phyloP scores from a whole-genome alignment of 1,284 basidiomycete species.

The Vanrija sp. region DNA sequence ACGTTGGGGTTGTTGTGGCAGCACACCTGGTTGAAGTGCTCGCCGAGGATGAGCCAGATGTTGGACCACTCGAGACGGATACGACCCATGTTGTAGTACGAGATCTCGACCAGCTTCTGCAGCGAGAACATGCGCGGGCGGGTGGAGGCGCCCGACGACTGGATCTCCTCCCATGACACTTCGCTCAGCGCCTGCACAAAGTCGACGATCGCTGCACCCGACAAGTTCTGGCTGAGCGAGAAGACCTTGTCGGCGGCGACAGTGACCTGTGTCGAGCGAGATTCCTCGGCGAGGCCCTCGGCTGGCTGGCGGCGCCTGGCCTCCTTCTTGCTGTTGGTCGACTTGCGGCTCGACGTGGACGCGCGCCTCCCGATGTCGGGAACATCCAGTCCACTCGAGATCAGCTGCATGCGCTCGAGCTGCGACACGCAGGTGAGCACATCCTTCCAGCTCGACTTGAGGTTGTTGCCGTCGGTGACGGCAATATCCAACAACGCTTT shows the following conservation, averaged over 20 bases:
- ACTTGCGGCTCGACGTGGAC: slow-evolving; percentile 10
- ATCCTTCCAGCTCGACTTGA: slow-evolving; percentile 93
- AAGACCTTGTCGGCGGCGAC: slow-evolving; percentile 99
- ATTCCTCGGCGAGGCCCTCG: slow-evolving; percentile 94
- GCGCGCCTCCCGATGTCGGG: slow-evolving; percentile 60
- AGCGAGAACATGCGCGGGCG: slow-evolving; percentile 94
- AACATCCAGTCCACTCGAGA: slow-evolving; percentile 78
- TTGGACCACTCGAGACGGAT: slow-evolving; percentile 99
- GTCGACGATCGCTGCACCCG: slow-evolving; percentile 94
- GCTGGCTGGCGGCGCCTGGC: slow-evolving; percentile 54
- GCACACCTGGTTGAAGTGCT: slow-evolving; percentile 99
- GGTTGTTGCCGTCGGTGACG: slow-evolving; percentile 85
- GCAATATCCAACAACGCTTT: slow-evolving; percentile 89
- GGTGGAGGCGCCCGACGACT: slow-evolving; percentile 88
- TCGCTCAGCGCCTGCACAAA: slow-evolving; percentile 95
- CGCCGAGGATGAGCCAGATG: slow-evolving; percentile 95
- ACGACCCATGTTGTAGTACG: slow-evolving; percentile 99
- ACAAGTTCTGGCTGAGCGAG: slow-evolving; percentile 87
- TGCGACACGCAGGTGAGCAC: slow-evolving; percentile 94
- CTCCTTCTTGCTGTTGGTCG: slow-evolving; percentile 5
- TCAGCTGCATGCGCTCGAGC: slow-evolving; percentile 94
- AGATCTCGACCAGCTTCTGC: slow-evolving; percentile 98
- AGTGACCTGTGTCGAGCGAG: slow-evolving; percentile 94
- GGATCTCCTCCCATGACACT: slow-evolving; percentile 99
- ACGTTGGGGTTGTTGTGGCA: slow-evolving; percentile 98